Base-by-base conservation (phyloP, 2,329 filamentous ascomycete species). In the Colletotrichum chlorophyti region DNA sequence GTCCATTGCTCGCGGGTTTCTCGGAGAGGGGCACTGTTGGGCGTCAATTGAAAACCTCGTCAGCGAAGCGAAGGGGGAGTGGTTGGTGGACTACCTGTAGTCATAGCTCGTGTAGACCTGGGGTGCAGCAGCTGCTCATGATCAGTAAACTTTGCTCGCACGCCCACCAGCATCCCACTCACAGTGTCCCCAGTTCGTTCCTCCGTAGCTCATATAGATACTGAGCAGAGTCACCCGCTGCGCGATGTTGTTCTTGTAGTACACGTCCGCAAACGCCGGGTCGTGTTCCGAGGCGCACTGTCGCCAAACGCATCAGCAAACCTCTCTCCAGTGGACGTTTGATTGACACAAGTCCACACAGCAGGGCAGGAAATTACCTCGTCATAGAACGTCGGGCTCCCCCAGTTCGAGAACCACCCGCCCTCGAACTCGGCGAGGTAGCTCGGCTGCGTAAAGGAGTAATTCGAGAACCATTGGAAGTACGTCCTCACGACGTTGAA, bases 161-260 rank as follows among this genome's bases (percentile, higher is more conserved):
- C 6, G 15, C 14, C 12, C 14, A n/a, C 3, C 10, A 14, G 11
- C 2, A 9, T 12, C 14, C 3, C 5, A 43, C 55, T 59, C 15
- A 63, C 45, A 15, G 61, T 92, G 93, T 0, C 91, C 91, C 91
- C 90, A 94, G 68, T 94, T 95, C 0, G 91, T 93, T 6, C 91
- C 91, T 14, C 91, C 91, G 63, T 82, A 91, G 1, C 82, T 87
- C 91, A 93, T 93, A 70, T 93, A 93, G 2, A 91, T 68, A 64
- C 87, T 93, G 55, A 92, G 76, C 10, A 94, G 83, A 0, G 83
- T 86, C 3, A 87, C 82, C 0, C 86, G 87, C 19, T 87, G 83
- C 35, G 84, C 84, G 48, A 87, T 84, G 47, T 86, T 79, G 64
- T 92, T 91, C 79, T 93, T 94, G 72, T 92, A 91, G 68, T 93